Conservation (phyloP, 1,284 basidiomycete species). For the Ceratobasidium sp. region DNA sequence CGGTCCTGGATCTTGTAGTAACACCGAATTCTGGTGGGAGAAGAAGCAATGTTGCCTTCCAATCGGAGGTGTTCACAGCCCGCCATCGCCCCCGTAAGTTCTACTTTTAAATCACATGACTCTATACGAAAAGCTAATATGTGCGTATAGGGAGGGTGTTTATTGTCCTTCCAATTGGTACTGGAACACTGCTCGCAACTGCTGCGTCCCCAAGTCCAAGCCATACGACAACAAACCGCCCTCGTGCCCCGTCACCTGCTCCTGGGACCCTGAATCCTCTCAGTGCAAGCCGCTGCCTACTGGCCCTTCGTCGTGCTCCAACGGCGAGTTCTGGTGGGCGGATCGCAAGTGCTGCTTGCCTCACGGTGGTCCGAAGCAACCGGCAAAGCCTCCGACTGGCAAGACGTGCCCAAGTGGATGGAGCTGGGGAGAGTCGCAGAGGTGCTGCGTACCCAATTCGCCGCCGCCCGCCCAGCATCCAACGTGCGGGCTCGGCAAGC, state of each 20-base stretch:
- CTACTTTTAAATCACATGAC: not conserved
- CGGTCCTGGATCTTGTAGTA: slow-evolving; percentile 23
- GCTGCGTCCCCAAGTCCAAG: slow-evolving; percentile 30
- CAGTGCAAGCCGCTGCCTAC: slow-evolving; percentile 36
- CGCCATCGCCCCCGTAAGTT: slow-evolving; percentile 31
- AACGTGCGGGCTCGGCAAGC: slow-evolving; percentile 17
- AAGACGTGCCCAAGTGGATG: slow-evolving; percentile 18
- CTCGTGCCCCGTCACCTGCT: slow-evolving; percentile 30
- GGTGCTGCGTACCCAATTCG: slow-evolving; percentile 24
- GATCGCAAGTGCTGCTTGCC: slow-evolving; percentile 28
- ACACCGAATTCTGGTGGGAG: slow-evolving; percentile 25
- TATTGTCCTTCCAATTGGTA: slow-evolving; percentile 36
- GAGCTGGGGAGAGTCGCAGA: slow-evolving; percentile 23
- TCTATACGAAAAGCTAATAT: not conserved
- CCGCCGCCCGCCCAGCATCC: slow-evolving; percentile 16
- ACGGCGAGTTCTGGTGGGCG: slow-evolving; percentile 33
- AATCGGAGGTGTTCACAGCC: slow-evolving; percentile 24
- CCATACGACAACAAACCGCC: slow-evolving; percentile 11
- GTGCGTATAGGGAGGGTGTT: not conserved
- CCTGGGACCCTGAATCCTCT: slow-evolving; percentile 18
- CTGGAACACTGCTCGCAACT: slow-evolving; percentile 19
- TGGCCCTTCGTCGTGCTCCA: slow-evolving; percentile 23
- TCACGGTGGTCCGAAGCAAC: slow-evolving; percentile 23
- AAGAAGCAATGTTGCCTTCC: slow-evolving; percentile 27
- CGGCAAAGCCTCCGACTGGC: slow-evolving; percentile 24